Conservation (phyloP, 2,329 filamentous ascomycete species). For the Verruconis gallopava region DNA sequence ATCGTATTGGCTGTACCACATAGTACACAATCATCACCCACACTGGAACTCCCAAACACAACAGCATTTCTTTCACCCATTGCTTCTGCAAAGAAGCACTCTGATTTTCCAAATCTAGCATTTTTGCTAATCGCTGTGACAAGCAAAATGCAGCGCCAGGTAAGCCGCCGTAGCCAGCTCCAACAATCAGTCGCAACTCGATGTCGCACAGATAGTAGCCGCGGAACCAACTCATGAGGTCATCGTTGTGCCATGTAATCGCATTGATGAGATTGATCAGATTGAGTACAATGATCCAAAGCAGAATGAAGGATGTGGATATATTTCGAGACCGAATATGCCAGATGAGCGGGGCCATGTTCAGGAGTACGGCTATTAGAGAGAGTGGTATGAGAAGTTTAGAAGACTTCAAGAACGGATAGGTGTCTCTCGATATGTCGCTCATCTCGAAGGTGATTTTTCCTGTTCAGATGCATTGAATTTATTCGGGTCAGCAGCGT, state of each 20-base stretch:
- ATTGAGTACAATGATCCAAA: conserved; percentile 44
- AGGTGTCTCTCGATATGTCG: conserved; percentile 8
- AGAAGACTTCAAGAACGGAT: conserved; percentile 20
- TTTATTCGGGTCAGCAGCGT: too few relatives aligned
- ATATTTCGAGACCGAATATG: conserved; percentile 50
- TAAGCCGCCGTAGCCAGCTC: conserved; percentile 27
- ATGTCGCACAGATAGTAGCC: conserved; percentile 52
- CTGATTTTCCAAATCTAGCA: conserved; percentile 46
- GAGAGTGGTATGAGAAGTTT: conserved; percentile 37
- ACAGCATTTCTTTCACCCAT: conserved; percentile 37
- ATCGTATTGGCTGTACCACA: conserved; percentile 46
- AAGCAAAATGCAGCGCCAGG: conserved; percentile 44
- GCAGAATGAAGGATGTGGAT: conserved; percentile 42
- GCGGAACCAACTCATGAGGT: conserved; percentile 41
- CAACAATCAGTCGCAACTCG: conserved; percentile 45
- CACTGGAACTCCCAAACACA: conserved; percentile 43
- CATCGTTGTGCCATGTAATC: conserved; percentile 49
- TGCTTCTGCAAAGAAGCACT: conserved; percentile 35
- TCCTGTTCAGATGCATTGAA: neutral
- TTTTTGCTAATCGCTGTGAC: conserved; percentile 44
- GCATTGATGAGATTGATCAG: conserved; percentile 48
- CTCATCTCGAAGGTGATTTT: neutral
- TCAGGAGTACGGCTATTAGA: conserved; percentile 37
- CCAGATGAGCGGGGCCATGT: conserved; percentile 45
- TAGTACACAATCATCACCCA: conserved; percentile 45